Percentiles rank a stretch among this genome's conserved stretches.
phyloP scores from a whole-genome alignment of 768 basidiomycete species.

The Gymnopilus dilepis region DNA sequence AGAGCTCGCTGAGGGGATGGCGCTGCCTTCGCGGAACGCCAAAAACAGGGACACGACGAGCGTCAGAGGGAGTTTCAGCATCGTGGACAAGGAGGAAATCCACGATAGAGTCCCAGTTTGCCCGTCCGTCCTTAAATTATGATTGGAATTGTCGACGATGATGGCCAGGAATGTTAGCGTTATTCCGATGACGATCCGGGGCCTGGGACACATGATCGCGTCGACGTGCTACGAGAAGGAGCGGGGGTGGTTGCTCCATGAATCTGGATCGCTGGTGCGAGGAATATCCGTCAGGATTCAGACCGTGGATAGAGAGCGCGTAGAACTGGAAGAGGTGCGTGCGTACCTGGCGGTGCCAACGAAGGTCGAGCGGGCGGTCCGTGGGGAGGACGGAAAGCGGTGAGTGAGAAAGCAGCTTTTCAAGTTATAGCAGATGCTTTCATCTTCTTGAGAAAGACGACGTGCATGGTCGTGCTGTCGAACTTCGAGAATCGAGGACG shows the following conservation, averaged over 20 bases:
- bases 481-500: too few species aligned
- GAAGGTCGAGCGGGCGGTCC: neutral
- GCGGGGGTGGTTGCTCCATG: neutral
- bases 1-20: constrained; percentile 19
- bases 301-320: constrained; percentile 3
- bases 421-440: neutral
- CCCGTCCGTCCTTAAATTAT: neutral
- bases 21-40: neutral
- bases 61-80: neutral
- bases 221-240: neutral
- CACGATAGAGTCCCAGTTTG: neutral
- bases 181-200: neutral
- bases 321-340: constrained; percentile 10
- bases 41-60: neutral
- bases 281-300: neutral
- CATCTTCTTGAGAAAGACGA: too few species aligned
- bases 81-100: neutral
- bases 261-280: neutral
- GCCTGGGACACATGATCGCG: neutral
- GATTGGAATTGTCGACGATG: too few species aligned
- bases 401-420: neutral
- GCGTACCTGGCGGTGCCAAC: neutral
- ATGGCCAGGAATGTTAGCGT: neutral
- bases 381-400: neutral
- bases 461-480: too few species aligned